Conservation (phyloP, 2,329 filamentous ascomycete genomes). For the Xylaria sp. region DNA sequence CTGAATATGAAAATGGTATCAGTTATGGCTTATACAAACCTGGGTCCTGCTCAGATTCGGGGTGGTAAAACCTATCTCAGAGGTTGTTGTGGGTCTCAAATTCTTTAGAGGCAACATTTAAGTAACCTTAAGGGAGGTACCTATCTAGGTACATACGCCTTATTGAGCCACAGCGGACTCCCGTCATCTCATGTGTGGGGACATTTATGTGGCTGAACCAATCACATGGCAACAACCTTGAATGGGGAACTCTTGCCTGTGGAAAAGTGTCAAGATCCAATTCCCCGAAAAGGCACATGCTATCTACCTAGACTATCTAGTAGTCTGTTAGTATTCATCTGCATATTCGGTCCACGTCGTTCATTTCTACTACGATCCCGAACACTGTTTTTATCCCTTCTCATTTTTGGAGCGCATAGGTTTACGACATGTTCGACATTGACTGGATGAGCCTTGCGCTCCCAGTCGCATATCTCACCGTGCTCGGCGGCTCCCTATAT, state of each 20-base stretch:
- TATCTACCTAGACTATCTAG: neutral
- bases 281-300: conserved; percentile 34
- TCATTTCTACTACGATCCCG: conserved; percentile 22
- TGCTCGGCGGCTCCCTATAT: conserved; percentile 87
- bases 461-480: conserved; percentile 88
- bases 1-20: no score
- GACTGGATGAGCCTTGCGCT: conserved; percentile 88
- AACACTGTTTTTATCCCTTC: conserved; percentile 25
- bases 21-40: no score
- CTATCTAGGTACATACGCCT: neutral
- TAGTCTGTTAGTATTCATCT: neutral
- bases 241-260: conserved; percentile 26
- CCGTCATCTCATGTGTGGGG: neutral
- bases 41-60: no score
- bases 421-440: conserved; percentile 61
- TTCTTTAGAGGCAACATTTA: no score
- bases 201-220: conserved; percentile 2
- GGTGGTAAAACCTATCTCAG: no score
- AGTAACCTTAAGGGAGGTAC: no score
- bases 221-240: neutral
- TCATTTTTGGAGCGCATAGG: conserved; percentile 7
- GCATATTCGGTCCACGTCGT: conserved; percentile 21
- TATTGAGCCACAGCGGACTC: neutral
- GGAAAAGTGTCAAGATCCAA: conserved; percentile 51
- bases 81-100: neutral